Percentiles rank a stretch among this genome's conserved stretches.
Conservation (phyloP, 2,329 filamentous ascomycete genomes). For the Stachybotrys chartarum region DNA sequence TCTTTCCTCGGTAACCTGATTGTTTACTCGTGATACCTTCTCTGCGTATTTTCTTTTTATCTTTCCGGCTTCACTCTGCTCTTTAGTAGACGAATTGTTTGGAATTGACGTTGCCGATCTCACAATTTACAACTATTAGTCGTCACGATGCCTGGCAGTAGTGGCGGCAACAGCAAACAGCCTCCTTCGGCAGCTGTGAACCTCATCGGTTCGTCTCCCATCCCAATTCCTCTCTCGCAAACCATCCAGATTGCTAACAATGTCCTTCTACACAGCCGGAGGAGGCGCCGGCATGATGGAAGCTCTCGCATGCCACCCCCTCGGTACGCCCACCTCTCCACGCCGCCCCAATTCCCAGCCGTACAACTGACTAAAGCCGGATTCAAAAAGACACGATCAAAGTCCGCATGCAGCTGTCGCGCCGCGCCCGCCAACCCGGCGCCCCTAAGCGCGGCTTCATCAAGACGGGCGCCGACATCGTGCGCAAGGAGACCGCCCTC, state of each 20-base stretch:
- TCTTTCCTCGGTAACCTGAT: neutral
- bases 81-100: neutral
- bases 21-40: neutral
- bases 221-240: conserved; percentile 1
- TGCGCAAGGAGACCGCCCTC: conserved; percentile 82
- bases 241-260: conserved; percentile 8
- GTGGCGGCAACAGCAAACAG: conserved; percentile 51
- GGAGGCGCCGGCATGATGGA: conserved; percentile 99
- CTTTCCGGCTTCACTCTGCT: neutral
- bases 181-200: conserved; percentile 83
- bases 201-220: conserved; percentile 63
- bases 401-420: conserved; percentile 97
- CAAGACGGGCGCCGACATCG: conserved; percentile 76
- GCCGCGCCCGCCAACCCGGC: conserved; percentile 74
- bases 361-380: too few species aligned
- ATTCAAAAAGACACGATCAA: conserved; percentile 75
- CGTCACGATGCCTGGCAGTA: conserved; percentile 24
- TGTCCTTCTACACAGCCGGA: conserved; percentile 54
- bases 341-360: neutral
- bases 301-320: conserved; percentile 88
- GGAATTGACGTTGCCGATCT: neutral
- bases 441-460: conserved; percentile 84
- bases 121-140: neutral
- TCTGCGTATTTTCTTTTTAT: neutral
- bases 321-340: conserved; percentile 50